Evolutionary conservation across 495 filamentous ascomycete genomes (phyloP), one percentile per base, ranked within the genome.

Genomic region (Rusavskia elegans): DNA sequence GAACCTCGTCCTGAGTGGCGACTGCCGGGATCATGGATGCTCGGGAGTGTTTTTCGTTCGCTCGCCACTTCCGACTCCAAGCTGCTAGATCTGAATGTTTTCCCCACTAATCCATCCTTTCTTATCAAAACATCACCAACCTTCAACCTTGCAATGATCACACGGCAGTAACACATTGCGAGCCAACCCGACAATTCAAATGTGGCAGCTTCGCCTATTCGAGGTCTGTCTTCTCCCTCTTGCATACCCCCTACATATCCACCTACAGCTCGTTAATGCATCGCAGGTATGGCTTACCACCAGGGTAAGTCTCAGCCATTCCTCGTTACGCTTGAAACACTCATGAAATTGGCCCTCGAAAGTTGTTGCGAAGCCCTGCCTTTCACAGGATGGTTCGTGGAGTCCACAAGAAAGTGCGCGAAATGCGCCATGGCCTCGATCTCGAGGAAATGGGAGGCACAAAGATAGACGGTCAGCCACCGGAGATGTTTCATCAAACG

Each of bases 301-400:
- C 54, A 64, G 68, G 58, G 68, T 72, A 68, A 52, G 65, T 36
- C 46, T 27, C 48, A 27, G 44, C 27, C 32, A 20, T 16, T 21
- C 42, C 38, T 36, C 17, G 53, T 38, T 44, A 45, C 52, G 25
- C 53, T 25, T 49, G 25, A 3, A 45, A 46, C 19, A 53, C 58
- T 66, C 25, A 3, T 27, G 25, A 50, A 64, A 57, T 42, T 49
- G 27, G 13, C 45, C 45, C 20, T 46, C 9, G 38, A 48, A 61
- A 83, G 80, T 74, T 84, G 50, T 68, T 83, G 44, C 58, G 63
- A 51, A 83, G 79, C 59, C 76, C 73, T 5, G 59, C 70, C 37
- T 84, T 82, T 61, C 80, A 83, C 60, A 67, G 74, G 13, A 66
- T 65, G 51, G 80, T 82, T n/a, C 67, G 71, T 17, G 62, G 60